Conservation (phyloP, 1,139 yeast species). For the Protomyces inundatus region DNA sequence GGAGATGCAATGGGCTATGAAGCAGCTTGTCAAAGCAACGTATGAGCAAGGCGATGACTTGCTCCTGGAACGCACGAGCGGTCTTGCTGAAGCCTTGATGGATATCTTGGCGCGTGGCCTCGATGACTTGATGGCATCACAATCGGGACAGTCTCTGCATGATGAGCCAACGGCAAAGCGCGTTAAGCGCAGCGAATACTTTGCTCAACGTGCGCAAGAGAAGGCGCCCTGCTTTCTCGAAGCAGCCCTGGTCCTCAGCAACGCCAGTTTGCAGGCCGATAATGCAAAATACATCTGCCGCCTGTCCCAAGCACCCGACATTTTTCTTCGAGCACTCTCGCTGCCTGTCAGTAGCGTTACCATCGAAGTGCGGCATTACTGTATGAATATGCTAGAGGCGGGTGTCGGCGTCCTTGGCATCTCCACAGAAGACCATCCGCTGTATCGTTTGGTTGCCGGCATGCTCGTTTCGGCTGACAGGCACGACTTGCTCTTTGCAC, state of each 20-base stretch:
- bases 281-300: slow-evolving; percentile 76
- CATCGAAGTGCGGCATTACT: slow-evolving; percentile 61
- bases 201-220: slow-evolving; percentile 34
- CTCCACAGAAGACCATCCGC: slow-evolving; percentile 48
- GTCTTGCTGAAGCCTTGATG: slow-evolving; percentile 50
- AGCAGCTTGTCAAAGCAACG: slow-evolving; percentile 55
- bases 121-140: not conserved
- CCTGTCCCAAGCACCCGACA: slow-evolving; percentile 38
- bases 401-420: slow-evolving; percentile 78
- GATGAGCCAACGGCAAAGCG: not conserved
- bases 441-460: slow-evolving; percentile 36
- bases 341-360: slow-evolving; percentile 43
- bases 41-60: slow-evolving; percentile 48
- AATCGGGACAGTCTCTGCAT: not conserved
- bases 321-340: slow-evolving; percentile 49
- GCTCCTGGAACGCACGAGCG: slow-evolving; percentile 48
- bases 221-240: slow-evolving; percentile 51
- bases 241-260: slow-evolving; percentile 66
- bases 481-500: slow-evolving; percentile 40
- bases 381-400: slow-evolving; percentile 77
- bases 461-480: slow-evolving; percentile 38
- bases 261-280: slow-evolving; percentile 72
- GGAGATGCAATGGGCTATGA: slow-evolving; percentile 65
- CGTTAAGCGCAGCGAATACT: not conserved
- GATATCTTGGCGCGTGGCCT: slow-evolving; percentile 35